phyloP scores from a whole-genome alignment of 805 yeast species.

The Lachancea meyersii region DNA sequence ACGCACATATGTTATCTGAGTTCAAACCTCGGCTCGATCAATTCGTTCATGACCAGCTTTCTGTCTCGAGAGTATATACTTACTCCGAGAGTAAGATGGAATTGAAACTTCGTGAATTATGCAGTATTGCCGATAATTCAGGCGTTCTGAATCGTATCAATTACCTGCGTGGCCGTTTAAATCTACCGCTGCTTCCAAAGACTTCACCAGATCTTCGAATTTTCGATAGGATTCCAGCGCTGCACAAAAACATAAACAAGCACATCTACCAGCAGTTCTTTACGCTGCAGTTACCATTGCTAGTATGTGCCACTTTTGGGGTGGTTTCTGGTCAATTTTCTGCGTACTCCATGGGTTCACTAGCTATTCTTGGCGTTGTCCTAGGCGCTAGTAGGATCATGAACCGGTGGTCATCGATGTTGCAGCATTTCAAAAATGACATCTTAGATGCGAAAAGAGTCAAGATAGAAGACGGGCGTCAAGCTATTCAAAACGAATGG shows the following conservation, averaged over 20 bases:
- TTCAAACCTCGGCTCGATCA: slow-evolving; percentile 25
- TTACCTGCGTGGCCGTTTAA: slow-evolving; percentile 27
- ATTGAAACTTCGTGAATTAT: slow-evolving; percentile 23
- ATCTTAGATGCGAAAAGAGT: slow-evolving; percentile 13
- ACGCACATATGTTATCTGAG: slow-evolving; percentile 26
- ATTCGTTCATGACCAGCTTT: slow-evolving; percentile 24
- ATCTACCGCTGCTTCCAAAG: not conserved
- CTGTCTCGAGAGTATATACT: slow-evolving; percentile 32
- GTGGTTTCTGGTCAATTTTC: slow-evolving; percentile 27
- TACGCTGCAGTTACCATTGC: slow-evolving; percentile 31
- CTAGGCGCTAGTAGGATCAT: slow-evolving; percentile 31
- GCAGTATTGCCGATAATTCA: slow-evolving; percentile 19
- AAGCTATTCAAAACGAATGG: slow-evolving; percentile 1
- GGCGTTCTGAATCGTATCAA: slow-evolving; percentile 25
- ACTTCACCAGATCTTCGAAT: slow-evolving; percentile 12
- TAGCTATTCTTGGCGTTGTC: slow-evolving; percentile 29
- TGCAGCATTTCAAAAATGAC: slow-evolving; percentile 8
- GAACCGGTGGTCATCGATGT: slow-evolving; percentile 26
- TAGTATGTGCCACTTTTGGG: slow-evolving; percentile 25
- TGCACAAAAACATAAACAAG: slow-evolving; percentile 26
- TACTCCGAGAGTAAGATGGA: slow-evolving; percentile 29
- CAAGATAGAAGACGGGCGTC: slow-evolving; percentile 14
- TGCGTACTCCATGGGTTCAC: slow-evolving; percentile 29
- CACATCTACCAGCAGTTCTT: slow-evolving; percentile 25
- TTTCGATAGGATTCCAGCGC: slow-evolving; percentile 14